phyloP scores from a whole-genome alignment of 192 early-diverging fungal species.

The Geranomyces variabilis region DNA sequence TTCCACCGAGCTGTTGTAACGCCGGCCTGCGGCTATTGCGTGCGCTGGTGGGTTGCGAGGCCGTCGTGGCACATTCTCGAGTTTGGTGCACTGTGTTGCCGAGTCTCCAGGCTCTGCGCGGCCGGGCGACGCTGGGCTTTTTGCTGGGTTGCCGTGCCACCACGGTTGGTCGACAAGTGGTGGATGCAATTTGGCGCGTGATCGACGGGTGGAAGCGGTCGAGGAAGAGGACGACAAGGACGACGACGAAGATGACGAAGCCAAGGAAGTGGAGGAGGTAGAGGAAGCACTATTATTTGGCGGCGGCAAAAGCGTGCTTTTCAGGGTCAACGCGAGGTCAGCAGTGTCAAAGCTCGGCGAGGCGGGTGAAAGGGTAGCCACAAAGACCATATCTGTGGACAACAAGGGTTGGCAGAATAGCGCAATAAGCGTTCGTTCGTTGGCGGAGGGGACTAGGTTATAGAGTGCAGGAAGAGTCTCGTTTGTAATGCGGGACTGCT shows the following conservation, averaged over 20 bases:
- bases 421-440: no score
- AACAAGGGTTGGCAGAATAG: no score
- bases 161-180: conserved; percentile 8
- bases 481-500: no score
- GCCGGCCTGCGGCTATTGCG: not conserved
- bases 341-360: not conserved
- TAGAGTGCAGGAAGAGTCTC: no score
- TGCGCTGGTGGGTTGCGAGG: no score
- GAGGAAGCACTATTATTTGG: not conserved
- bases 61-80: no score
- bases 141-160: conserved; percentile 11
- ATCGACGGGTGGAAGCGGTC: not conserved
- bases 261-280: no score
- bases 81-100: no score
- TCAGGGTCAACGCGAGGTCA: no score
- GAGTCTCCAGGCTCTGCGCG: no score
- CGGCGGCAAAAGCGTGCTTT: not conserved
- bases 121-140: not conserved
- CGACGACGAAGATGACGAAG: no score
- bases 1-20: conserved; percentile 4
- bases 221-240: not conserved
- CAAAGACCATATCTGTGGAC: conserved; percentile 6
- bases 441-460: no score
- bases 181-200: not conserved
- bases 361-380: conserved; percentile 5